Evolutionary conservation across 352 stramenopile genomes (phyloP).

Genomic region (Pythium phragmitis): DNA sequence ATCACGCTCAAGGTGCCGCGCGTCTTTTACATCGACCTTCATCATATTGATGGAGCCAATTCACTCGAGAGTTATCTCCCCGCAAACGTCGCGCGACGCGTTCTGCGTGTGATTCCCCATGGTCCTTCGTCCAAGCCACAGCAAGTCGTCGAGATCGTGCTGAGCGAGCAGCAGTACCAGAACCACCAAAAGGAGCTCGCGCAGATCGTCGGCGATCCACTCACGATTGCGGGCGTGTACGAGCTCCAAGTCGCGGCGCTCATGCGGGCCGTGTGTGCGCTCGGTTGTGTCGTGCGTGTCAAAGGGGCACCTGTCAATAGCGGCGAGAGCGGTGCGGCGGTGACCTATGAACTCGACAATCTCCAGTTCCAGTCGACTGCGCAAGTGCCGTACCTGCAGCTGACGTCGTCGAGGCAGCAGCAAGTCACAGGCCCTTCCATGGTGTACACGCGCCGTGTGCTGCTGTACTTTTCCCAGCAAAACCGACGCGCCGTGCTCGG

Average conservation of each 20-base stretch:
- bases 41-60: conserved; percentile 50
- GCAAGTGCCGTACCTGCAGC: conserved; percentile 60
- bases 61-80: conserved; percentile 22
- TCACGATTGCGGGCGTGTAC: conserved; percentile 87
- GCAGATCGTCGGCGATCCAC: conserved; percentile 77
- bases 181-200: conserved; percentile 72
- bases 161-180: conserved; percentile 76
- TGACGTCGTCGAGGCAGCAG: conserved; percentile 26
- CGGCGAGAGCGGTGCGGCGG: conserved; percentile 7
- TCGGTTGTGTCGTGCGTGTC: conserved; percentile 87
- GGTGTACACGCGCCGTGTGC: conserved; percentile 39
- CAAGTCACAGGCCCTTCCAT: neutral
- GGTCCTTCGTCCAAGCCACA: conserved; percentile 47
- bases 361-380: conserved; percentile 75
- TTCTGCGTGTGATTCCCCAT: conserved; percentile 59
- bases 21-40: conserved; percentile 57
- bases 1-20: conserved; percentile 74
- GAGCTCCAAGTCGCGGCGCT: conserved; percentile 92
- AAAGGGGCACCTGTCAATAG: conserved; percentile 21
- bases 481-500: conserved; percentile 61
- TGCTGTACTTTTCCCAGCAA: conserved; percentile 75
- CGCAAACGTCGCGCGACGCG: conserved; percentile 39
- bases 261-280: conserved; percentile 86
- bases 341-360: conserved; percentile 62
- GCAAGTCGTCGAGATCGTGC: conserved; percentile 58